Base-by-base conservation (phyloP, 2,329 filamentous ascomycete genomes). In the Coniochaeta prunicola region DNA sequence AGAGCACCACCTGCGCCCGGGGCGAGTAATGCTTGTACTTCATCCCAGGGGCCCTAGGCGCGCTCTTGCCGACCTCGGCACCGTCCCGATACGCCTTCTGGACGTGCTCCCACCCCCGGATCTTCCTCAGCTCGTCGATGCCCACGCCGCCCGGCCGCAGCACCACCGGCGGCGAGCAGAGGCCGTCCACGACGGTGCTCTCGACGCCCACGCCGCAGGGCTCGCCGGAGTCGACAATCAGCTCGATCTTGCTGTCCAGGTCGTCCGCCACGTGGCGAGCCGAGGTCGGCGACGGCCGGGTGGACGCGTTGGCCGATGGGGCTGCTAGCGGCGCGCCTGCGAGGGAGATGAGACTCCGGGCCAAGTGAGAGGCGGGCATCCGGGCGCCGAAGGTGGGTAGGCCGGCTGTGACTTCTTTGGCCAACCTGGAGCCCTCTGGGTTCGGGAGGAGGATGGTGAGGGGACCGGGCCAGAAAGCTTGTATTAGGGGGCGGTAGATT, bases 1-100 rank as follows among this genome's bases (percentile, higher is more conserved):
- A 96, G 1, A 97, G 78, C 15, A 96, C 77, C 2, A 99, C 92
- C 53, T 81, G 85, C 1, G 94, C 96, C 71, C 87, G 90, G 1
- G 94, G 94, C 48, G 92, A 96, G 69, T 99, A 99, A 71, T 99
- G 94, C 70, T 94, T 91, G 71, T 99, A 99, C 74, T 99, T 99
- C 94, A 99, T 99, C 1, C 94, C 94, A 0, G 94, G 94, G 0
- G 94, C 94, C 59, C 91, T 81, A 0, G 94, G 94, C 10, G 82
- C 80, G n/a, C 62, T 56, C 8, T 55, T 76, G 56, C 82, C 87
- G 21, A 83, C 79, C 66, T 91, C 84, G 17, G 85, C 84, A 59
- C 82, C 81, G 67, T 96, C 91, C 68, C 88, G 86, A 72, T 97
- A 97, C 12, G 84, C 93, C 60, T 88, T 85, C 61, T 81, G 79